Conservation (phyloP, 345 rosid genomes). For the Citrus hindsii region DNA sequence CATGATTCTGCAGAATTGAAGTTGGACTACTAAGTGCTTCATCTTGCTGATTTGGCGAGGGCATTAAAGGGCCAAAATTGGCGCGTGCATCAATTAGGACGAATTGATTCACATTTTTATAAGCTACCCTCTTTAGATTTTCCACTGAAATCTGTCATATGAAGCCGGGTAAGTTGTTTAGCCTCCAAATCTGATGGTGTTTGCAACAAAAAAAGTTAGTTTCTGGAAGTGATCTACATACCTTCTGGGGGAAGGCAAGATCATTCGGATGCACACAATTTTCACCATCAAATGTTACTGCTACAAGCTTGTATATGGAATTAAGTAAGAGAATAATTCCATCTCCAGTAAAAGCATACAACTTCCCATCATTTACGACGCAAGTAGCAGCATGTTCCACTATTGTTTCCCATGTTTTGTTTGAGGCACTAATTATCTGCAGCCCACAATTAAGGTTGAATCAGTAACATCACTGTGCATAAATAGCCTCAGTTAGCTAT, state of each 20-base stretch:
- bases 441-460: background rate
- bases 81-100: constrained; percentile 15
- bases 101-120: constrained; percentile 26
- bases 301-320: constrained; percentile 43
- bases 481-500: background rate
- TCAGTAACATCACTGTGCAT: background rate
- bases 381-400: constrained; percentile 59
- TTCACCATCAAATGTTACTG: constrained; percentile 37
- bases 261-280: constrained; percentile 23
- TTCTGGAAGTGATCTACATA: constrained; percentile 15
- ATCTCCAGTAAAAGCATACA: constrained; percentile 31
- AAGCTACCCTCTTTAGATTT: constrained; percentile 45
- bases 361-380: constrained; percentile 43
- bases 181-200: background rate
- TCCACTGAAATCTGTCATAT: constrained; percentile 38
- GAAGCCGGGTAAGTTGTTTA: background rate
- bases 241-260: constrained; percentile 35
- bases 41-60: constrained; percentile 26
- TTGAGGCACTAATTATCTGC: constrained; percentile 55
- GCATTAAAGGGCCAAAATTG: constrained; percentile 24
- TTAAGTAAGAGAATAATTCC: constrained; percentile 41
- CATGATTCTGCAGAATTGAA: constrained; percentile 27
- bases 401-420: constrained; percentile 51
- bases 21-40: constrained; percentile 24
- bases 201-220: background rate